Percentiles rank a stretch among this genome's conserved stretches.
These are phyloP conservation scores for Crucihimalaya himalaica DNA, from an alignment of 345 rosid genomes.

Conservation along the genomic window DNA sequence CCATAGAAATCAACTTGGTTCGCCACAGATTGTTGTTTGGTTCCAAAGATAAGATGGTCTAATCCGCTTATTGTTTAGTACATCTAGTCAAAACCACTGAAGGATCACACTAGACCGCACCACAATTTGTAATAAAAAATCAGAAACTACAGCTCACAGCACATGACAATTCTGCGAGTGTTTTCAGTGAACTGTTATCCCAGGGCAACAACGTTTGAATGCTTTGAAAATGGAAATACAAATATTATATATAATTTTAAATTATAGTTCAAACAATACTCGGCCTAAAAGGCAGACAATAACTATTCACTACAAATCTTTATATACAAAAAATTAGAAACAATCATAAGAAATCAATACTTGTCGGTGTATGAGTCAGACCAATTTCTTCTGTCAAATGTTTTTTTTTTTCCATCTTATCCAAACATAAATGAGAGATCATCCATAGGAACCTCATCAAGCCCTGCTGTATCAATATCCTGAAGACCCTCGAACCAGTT, in stretches of 20 bases:
- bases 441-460: constrained; percentile 90
- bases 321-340: constrained; percentile 21
- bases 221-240: neutral
- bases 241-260: neutral
- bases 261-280: constrained; percentile 15
- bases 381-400: constrained; percentile 15
- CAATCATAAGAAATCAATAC: constrained; percentile 12
- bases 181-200: neutral
- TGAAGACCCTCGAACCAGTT: constrained; percentile 74
- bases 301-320: constrained; percentile 22
- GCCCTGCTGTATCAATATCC: constrained; percentile 74
- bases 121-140: too few species aligned
- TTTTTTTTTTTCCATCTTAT: neutral
- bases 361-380: constrained; percentile 6
- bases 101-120: too few species aligned
- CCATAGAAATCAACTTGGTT: too few species aligned
- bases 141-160: too few species aligned
- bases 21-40: too few species aligned
- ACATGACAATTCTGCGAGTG: neutral
- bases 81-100: too few species aligned
- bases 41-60: too few species aligned
- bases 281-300: constrained; percentile 17
- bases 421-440: constrained; percentile 58
- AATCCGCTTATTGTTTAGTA: too few species aligned
- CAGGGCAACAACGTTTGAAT: neutral